These are phyloP conservation scores for Trypanosoma cruzi DNA, from an alignment of 208 protist genomes.

Conservation along the genomic window DNA sequence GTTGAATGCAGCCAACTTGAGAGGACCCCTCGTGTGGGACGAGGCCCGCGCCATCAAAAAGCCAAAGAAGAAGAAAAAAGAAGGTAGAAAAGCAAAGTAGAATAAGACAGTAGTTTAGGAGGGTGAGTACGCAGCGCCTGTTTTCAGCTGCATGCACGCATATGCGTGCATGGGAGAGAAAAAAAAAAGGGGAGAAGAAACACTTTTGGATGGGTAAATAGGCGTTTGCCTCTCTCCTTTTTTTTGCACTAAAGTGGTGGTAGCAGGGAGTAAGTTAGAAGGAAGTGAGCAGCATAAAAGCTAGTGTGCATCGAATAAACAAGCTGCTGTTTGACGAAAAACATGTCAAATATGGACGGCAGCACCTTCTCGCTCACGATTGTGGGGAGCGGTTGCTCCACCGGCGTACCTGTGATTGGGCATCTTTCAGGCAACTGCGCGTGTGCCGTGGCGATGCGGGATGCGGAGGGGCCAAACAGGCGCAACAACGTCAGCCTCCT, in stretches of 20 bases:
- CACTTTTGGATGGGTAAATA: neutral
- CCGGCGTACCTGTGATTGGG: conserved; percentile 83
- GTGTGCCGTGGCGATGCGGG: conserved; percentile 64
- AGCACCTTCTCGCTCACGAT: conserved; percentile 40
- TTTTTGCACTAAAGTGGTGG: neutral
- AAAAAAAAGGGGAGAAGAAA: too few relatives aligned
- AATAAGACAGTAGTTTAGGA: neutral
- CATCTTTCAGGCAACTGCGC: conserved; percentile 67
- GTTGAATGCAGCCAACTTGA: neutral
- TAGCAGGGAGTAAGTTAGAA: neutral
- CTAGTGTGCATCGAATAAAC: too few relatives aligned
- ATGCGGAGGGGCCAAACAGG: conserved; percentile 65
- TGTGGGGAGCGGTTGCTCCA: conserved; percentile 86
- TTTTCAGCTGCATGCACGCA: neutral
- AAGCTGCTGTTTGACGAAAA: too few relatives aligned
- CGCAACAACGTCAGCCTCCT: conserved; percentile 86
- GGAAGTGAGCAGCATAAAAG: neutral
- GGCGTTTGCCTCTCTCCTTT: neutral
- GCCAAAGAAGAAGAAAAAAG: conserved; percentile 3
- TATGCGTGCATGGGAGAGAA: neutral
- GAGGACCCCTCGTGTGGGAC: neutral
- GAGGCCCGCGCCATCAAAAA: neutral
- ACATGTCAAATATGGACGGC: conserved; percentile 11
- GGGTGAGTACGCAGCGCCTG: neutral
- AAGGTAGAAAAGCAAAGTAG: neutral